Percentiles rank a stretch among this genome's conserved stretches.
Evolutionary conservation across 176 grass and related monocot genomes (phyloP).

Genomic region (Rhynchospora pubera): DNA sequence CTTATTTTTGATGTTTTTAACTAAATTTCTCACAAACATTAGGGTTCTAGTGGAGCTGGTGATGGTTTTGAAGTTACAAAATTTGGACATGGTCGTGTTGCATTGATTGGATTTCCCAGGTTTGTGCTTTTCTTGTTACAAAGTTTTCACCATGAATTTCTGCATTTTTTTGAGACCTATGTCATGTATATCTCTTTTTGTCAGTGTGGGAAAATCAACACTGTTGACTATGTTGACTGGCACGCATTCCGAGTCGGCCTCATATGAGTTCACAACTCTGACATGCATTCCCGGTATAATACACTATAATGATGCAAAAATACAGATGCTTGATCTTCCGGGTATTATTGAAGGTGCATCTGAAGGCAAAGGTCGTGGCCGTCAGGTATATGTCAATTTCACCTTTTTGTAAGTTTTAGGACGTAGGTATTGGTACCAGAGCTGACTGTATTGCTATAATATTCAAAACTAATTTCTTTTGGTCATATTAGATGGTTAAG

Average conservation of each 20-base stretch:
- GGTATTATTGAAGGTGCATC: constrained; percentile 99
- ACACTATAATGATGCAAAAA: constrained; percentile 97
- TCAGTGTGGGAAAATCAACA: constrained; percentile 98
- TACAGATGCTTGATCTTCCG: constrained; percentile 98
- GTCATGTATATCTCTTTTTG: constrained; percentile 23
- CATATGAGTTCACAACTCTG: constrained; percentile 97
- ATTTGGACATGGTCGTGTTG: constrained; percentile 96
- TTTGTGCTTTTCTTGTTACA: constrained; percentile 22
- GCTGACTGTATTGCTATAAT: background rate
- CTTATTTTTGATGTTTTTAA: background rate
- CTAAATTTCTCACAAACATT: constrained; percentile 10
- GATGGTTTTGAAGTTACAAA: constrained; percentile 99
- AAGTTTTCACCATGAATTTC: background rate
- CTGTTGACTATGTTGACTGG: constrained; percentile 93
- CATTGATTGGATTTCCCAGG: constrained; percentile 98
- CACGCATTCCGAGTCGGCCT: constrained; percentile 98
- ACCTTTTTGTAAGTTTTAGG: background rate
- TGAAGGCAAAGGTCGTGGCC: constrained; percentile 97
- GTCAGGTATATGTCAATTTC: constrained; percentile 52
- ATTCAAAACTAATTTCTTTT: background rate
- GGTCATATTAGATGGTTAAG: background rate
- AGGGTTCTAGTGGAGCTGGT: constrained; percentile 86
- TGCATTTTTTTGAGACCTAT: background rate
- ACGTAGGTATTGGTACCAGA: background rate
- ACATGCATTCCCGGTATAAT: constrained; percentile 99